Evolutionary conservation across 1,139 yeast genomes (phyloP), one percentile per base, ranked within the genome.

Genomic region (Pichia cactophila): DNA sequence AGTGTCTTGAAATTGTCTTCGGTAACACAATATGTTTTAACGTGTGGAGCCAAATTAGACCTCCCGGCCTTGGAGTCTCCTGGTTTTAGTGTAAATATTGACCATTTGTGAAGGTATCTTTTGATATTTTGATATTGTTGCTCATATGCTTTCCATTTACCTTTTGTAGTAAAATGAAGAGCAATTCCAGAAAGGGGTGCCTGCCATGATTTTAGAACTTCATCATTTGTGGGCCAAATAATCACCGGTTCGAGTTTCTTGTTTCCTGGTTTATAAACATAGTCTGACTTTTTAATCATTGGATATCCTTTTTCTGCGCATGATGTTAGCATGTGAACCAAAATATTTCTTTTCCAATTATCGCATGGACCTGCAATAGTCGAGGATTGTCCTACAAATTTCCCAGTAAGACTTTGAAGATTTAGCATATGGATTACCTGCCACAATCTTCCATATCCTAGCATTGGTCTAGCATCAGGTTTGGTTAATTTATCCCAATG

Each of bases 291-390:
- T 43, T 59, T 60, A 17, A 67, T 55, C 26, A 60, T 26, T 8
- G 49, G 47, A 9, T 37, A 41, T 4, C 59, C 57, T 5, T 63
- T 62, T 50, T 61, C 63, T 11, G 58, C 60, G 26, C 62, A 42
- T 73, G 58, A 5, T 78, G 87, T 51, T 33, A 83, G 58, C 1
- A 79, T 48, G 61, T 82, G 85, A 0, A 84, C 72, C 55, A 81
- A 78, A 0, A 81, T 62, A 33, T 82, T 80, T 0, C 60, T 49
- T 40, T 65, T 64, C 6, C 59, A 60, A 16, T 65, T 58, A 7
- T 71, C 67, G 37, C 72, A 67, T 0, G 87, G 81, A 3, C 76
- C 74, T 1, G 86, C 81, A 20, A 83, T 77, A 0, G 86, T 73
- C 0, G 88, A 80, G 0, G 73, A 71, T 61, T 82, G 87, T 0